These are phyloP conservation scores for Penicillium atrosanguineum DNA, from an alignment of 495 filamentous ascomycete species.

Conservation along the genomic window DNA sequence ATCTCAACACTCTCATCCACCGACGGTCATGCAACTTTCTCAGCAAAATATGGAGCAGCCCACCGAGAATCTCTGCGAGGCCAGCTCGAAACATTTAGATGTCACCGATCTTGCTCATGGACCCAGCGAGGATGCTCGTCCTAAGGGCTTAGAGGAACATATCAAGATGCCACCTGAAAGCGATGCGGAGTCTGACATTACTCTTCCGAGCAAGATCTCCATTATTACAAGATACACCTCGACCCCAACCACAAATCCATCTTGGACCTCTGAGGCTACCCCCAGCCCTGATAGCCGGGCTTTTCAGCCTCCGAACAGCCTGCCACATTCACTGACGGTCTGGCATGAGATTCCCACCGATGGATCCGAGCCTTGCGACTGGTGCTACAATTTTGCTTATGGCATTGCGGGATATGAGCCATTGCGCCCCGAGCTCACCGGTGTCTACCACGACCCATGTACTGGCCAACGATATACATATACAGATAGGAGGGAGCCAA, in stretches of 20 bases:
- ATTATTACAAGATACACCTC: neutral
- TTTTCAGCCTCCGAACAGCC: neutral
- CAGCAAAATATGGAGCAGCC: too few species aligned
- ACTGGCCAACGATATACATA: slow-evolving; percentile 4
- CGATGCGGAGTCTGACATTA: neutral
- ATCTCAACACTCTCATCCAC: neutral
- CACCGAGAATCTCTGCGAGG: too few species aligned
- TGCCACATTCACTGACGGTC: slow-evolving; percentile 6
- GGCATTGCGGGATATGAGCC: slow-evolving; percentile 8
- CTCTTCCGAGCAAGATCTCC: neutral
- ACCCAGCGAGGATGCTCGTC: neutral
- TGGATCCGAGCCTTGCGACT: slow-evolving; percentile 3
- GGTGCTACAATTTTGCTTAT: slow-evolving; percentile 16
- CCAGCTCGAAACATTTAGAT: neutral
- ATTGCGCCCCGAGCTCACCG: slow-evolving; percentile 2
- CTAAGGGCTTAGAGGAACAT: neutral
- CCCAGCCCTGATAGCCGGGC: neutral
- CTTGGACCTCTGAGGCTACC: neutral
- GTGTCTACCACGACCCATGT: neutral
- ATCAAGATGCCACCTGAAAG: neutral
- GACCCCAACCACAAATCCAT: neutral
- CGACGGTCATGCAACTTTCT: neutral
- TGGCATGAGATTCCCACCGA: neutral
- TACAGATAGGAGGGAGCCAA: slow-evolving; percentile 7
- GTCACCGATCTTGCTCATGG: neutral